Evolutionary conservation across 75 land plant species (phyloP).

Genomic region (Cupressus sempervirens): DNA sequence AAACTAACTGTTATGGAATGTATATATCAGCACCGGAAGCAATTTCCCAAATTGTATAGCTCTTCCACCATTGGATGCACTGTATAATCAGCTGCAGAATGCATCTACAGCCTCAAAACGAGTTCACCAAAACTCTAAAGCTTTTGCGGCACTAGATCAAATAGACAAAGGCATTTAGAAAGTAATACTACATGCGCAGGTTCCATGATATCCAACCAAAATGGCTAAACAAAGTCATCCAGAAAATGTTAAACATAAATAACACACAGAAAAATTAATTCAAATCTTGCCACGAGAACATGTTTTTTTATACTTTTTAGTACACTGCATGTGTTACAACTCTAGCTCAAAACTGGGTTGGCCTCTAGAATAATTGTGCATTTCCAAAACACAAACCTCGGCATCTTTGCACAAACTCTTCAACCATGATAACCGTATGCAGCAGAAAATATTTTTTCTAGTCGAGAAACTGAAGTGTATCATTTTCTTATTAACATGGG

Average conservation of each 20-base stretch:
- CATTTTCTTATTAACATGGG: background rate
- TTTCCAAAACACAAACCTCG: background rate
- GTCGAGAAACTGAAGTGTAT: background rate
- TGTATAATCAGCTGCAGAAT: background rate
- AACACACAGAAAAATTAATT: background rate
- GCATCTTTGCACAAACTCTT: slow-evolving; percentile 3
- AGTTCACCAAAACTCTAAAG: background rate
- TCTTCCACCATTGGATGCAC: background rate
- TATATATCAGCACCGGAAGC: background rate
- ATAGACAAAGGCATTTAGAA: background rate
- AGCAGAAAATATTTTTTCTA: background rate
- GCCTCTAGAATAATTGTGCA: background rate
- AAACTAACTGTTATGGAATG: background rate
- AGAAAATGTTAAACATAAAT: background rate
- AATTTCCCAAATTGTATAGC: background rate
- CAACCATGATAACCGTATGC: background rate
- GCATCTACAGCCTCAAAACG: background rate
- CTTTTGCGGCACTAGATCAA: background rate
- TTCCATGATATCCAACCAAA: background rate
- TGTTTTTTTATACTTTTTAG: background rate
- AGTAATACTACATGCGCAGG: background rate
- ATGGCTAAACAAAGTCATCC: background rate
- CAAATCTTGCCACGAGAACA: background rate
- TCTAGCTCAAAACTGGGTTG: background rate
- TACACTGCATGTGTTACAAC: background rate